Evolutionary conservation across 1,284 basidiomycete species (phyloP).

Genomic region (Pulchroboletus neoregius): DNA sequence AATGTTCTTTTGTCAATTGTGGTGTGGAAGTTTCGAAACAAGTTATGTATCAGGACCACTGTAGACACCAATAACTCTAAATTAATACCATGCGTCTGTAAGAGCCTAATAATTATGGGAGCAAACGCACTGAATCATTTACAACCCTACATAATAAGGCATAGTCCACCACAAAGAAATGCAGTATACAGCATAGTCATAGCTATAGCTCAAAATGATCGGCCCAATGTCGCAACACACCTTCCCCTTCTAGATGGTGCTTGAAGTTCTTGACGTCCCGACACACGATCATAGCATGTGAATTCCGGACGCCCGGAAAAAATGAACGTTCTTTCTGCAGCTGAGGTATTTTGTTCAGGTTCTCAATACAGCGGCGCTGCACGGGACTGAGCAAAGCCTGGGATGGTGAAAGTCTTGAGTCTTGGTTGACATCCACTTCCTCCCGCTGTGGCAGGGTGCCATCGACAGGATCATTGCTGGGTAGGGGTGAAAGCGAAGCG

Average conservation of each 20-base stretch:
- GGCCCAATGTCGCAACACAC: constrained; percentile 68
- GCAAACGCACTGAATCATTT: no score
- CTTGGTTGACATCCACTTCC: constrained; percentile 10
- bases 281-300: constrained; percentile 67
- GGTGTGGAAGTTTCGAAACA: no score
- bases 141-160: neutral
- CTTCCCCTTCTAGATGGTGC: constrained; percentile 54
- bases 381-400: constrained; percentile 51
- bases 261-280: constrained; percentile 59
- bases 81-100: no score
- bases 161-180: neutral
- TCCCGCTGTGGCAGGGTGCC: constrained; percentile 1
- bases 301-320: constrained; percentile 54
- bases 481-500: neutral
- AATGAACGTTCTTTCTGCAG: constrained; percentile 65
- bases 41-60: no score
- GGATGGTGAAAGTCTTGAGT: constrained; percentile 21
- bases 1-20: constrained; percentile 10
- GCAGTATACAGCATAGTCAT: neutral
- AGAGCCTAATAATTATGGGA: no score
- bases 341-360: constrained; percentile 61
- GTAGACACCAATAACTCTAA: no score
- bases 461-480: neutral
- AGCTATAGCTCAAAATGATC: constrained; percentile 49
- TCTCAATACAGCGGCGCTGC: constrained; percentile 49